Evolutionary conservation across 495 filamentous ascomycete genomes (phyloP).

Genomic region (Xylona heveae): DNA sequence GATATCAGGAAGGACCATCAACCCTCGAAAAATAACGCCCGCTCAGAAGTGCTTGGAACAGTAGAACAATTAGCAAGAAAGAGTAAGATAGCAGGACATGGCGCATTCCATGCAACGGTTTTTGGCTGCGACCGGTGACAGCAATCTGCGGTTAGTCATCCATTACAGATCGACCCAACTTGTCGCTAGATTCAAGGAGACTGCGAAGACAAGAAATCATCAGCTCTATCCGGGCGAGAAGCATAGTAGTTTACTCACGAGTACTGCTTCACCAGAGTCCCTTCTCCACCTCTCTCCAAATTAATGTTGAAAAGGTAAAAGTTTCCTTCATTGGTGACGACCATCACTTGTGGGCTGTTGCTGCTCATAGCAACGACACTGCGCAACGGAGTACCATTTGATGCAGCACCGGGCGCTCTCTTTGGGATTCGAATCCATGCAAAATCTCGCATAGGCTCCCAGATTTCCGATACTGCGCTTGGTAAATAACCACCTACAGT

Average conservation of each 20-base stretch:
- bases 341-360: conserved; percentile 87
- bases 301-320: conserved; percentile 94
- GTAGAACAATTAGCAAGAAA: too few relatives aligned
- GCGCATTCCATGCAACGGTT: too few relatives aligned
- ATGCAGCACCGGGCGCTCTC: conserved; percentile 18
- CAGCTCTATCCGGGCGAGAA: not conserved
- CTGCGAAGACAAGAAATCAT: conserved; percentile 5
- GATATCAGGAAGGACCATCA: too few relatives aligned
- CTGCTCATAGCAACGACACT: conserved; percentile 94
- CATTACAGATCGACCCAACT: conserved; percentile 6
- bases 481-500: conserved; percentile 83
- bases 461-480: conserved; percentile 84
- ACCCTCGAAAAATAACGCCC: too few relatives aligned
- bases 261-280: conserved; percentile 71
- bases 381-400: conserved; percentile 27
- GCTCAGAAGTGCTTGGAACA: too few relatives aligned
- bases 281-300: conserved; percentile 89
- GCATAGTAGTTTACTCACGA: conserved; percentile 14
- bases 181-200: conserved; percentile 12
- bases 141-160: conserved; percentile 7
- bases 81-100: too few relatives aligned
- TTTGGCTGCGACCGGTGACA: too few relatives aligned
- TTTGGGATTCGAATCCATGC: conserved; percentile 90
- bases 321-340: conserved; percentile 84
- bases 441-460: conserved; percentile 89